Conservation (phyloP, 2,329 filamentous ascomycete species). For the Verticillium albo-atrum region DNA sequence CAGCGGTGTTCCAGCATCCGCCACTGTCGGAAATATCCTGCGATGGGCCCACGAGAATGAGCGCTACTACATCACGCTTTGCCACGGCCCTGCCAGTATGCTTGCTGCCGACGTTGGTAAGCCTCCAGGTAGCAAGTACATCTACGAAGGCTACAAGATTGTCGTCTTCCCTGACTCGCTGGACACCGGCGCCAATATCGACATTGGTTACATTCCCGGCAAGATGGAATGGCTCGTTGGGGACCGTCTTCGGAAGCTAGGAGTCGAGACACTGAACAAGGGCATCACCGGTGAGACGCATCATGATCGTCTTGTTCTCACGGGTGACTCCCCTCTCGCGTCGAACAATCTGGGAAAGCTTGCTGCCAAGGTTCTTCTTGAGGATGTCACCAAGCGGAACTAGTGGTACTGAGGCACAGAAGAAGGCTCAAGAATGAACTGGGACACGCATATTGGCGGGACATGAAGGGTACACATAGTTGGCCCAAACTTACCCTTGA, state of each 20-base stretch:
- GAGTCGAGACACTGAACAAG: conserved; percentile 9
- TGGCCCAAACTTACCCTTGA: too few relatives aligned
- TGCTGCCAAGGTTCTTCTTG: conserved; percentile 11
- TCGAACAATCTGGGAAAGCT: conserved; percentile 14
- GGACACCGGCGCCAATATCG: conserved; percentile 12
- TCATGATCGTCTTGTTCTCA: conserved; percentile 9
- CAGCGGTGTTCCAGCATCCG: conserved; percentile 11
- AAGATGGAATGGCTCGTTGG: conserved; percentile 16
- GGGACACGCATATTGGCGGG: too few relatives aligned
- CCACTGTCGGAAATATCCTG: conserved; percentile 13
- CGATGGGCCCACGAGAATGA: conserved; percentile 13
- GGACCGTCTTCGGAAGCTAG: conserved; percentile 8
- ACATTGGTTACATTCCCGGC: conserved; percentile 15
- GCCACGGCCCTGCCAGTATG: conserved; percentile 12
- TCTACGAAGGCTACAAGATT: conserved; percentile 14
- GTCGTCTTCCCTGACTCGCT: conserved; percentile 14
- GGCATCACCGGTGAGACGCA: conserved; percentile 12
- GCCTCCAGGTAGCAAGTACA: conserved; percentile 10
- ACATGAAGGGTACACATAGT: too few relatives aligned
- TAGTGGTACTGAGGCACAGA: too few relatives aligned
- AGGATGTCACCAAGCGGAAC: too few relatives aligned
- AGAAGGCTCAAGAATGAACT: too few relatives aligned
- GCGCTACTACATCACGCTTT: conserved; percentile 10
- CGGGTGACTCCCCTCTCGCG: conserved; percentile 15
- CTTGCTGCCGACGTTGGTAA: conserved; percentile 12